Conservation (phyloP, 2,329 filamentous ascomycete genomes). For the Lachnellula arida region DNA sequence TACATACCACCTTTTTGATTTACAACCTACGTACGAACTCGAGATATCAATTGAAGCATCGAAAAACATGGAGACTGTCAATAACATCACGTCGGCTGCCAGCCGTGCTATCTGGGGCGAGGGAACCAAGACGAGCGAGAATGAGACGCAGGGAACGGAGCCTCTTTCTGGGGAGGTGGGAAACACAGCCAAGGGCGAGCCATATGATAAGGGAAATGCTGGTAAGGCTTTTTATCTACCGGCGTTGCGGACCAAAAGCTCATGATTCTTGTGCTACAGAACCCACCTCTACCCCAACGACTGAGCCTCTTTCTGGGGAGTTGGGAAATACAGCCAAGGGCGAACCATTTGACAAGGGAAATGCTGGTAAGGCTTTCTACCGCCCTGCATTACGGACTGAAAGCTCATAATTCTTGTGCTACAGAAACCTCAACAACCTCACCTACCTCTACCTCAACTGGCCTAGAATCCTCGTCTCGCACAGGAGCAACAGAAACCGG, state of each 20-base stretch:
- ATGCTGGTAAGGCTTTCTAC: neutral
- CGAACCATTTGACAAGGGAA: neutral
- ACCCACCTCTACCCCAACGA: neutral
- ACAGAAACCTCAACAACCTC: neutral
- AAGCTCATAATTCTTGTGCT: slow-evolving; percentile 3
- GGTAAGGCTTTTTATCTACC: slow-evolving; percentile 38
- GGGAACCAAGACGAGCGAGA: neutral
- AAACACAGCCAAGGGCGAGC: slow-evolving; percentile 62
- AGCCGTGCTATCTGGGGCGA: slow-evolving; percentile 42
- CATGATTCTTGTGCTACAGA: slow-evolving; percentile 2
- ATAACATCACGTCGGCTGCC: slow-evolving; percentile 44
- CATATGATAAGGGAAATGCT: slow-evolving; percentile 75
- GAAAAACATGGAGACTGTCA: slow-evolving; percentile 58
- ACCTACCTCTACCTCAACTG: neutral
- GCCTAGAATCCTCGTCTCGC: no score
- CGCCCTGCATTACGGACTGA: no score
- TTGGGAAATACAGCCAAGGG: neutral
- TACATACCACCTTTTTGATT: no score
- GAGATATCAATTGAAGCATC: neutral
- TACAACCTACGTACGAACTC: no score
- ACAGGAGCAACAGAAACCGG: neutral
- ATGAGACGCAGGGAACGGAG: slow-evolving; percentile 45
- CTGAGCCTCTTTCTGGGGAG: neutral
- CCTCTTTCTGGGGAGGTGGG: slow-evolving; percentile 69
- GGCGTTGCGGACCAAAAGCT: neutral